Evolutionary conservation across 495 filamentous ascomycete genomes (phyloP).

Genomic region (Recurvomyces mirabilis): DNA sequence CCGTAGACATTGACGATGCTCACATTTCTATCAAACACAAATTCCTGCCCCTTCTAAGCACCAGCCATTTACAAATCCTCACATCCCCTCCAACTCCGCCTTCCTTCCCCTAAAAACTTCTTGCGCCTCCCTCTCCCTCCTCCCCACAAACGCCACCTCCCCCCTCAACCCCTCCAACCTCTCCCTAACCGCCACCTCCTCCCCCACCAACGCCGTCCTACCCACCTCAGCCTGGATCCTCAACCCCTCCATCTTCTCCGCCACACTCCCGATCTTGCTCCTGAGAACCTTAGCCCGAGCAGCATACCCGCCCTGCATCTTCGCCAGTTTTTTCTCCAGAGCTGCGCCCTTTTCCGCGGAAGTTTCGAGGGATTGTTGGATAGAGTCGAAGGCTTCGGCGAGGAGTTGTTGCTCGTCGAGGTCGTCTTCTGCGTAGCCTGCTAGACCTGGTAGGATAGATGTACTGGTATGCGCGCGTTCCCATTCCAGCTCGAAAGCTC

Average conservation of each 20-base stretch:
- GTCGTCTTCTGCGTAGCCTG: conserved; percentile 63
- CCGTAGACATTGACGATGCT: too few relatives aligned
- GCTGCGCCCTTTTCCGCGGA: conserved; percentile 72
- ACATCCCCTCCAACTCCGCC: conserved; percentile 63
- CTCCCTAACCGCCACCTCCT: conserved; percentile 60
- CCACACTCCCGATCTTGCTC: conserved; percentile 69
- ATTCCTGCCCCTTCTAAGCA: too few relatives aligned
- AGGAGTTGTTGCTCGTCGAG: conserved; percentile 53
- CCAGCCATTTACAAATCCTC: too few relatives aligned
- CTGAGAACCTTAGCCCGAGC: conserved; percentile 71
- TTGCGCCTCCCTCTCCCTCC: conserved; percentile 80
- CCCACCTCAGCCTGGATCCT: conserved; percentile 63
- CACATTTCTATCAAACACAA: too few relatives aligned
- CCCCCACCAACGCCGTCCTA: conserved; percentile 60
- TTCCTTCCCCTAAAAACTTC: conserved; percentile 65
- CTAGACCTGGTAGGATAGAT: conserved; percentile 61
- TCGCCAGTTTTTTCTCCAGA: conserved; percentile 82
- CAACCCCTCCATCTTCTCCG: conserved; percentile 62
- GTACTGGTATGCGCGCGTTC: conserved; percentile 44
- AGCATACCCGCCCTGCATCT: conserved; percentile 84
- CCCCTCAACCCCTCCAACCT: conserved; percentile 65
- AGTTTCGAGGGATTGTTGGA: conserved; percentile 57
- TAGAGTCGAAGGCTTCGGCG: conserved; percentile 51
- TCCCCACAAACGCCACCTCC: conserved; percentile 74
- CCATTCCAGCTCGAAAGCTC: conserved; percentile 56